Conservation (phyloP, 331 rosid genomes). For the Telfairia occidentalis region DNA sequence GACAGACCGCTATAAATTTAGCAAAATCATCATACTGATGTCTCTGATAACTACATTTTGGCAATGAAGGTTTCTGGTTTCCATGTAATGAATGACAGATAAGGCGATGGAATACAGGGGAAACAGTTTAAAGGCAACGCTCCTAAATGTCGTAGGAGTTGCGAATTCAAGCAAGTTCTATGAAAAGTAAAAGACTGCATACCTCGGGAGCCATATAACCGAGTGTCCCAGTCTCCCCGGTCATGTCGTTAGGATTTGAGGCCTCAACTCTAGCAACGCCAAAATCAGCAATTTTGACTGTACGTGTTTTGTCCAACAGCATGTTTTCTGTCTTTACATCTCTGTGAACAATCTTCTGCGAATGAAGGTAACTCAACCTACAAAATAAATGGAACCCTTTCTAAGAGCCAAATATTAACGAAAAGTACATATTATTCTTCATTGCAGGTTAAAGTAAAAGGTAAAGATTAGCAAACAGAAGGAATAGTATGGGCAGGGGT, state of each 20-base stretch:
- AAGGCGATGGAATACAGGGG: not conserved
- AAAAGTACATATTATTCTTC: not conserved
- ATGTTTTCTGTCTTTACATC: slow-evolving; percentile 98
- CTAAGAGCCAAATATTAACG: slow-evolving; percentile 5
- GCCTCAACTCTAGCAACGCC: slow-evolving; percentile 99
- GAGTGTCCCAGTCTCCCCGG: slow-evolving; percentile 98
- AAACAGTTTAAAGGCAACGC: not conserved
- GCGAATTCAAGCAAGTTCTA: not conserved
- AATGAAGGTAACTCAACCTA: slow-evolving; percentile 91
- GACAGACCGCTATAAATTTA: not conserved
- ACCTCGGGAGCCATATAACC: slow-evolving; percentile 99
- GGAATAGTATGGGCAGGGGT: slow-evolving; percentile 13
- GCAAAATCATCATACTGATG: not conserved
- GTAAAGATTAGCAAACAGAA: not conserved
- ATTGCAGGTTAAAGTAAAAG: not conserved
- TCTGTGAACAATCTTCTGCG: slow-evolving; percentile 93
- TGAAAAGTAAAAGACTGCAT: not conserved
- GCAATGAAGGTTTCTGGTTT: not conserved
- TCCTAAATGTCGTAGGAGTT: not conserved
- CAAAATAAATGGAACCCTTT: slow-evolving; percentile 17
- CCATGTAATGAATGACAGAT: not conserved
- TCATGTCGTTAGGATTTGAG: slow-evolving; percentile 98
- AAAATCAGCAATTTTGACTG: slow-evolving; percentile 87
- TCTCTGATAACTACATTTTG: not conserved
- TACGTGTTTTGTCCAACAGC: slow-evolving; percentile 76